phyloP scores from a whole-genome alignment of 768 basidiomycete genomes.

The Kwoniella dendrophila region DNA sequence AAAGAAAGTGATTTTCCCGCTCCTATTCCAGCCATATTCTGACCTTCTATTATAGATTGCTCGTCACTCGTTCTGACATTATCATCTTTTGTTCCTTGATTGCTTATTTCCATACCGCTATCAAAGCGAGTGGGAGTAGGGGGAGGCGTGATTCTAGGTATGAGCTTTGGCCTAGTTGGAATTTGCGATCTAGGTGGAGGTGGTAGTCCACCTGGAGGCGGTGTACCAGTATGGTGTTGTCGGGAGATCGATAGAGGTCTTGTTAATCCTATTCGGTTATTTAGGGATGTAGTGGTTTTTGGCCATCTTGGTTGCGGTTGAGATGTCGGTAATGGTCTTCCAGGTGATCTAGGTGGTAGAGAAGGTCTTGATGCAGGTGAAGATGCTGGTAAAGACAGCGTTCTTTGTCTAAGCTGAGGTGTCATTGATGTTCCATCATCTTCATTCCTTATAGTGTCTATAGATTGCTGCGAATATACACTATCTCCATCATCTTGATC shows the following conservation, averaged over 20 bases:
- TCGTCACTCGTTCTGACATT: background rate
- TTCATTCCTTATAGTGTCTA: conserved; percentile 1
- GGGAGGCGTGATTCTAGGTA: conserved; percentile 7
- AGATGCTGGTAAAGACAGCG: conserved; percentile 6
- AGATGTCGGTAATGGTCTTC: background rate
- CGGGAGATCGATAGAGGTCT: background rate
- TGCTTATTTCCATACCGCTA: background rate
- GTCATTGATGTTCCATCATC: background rate
- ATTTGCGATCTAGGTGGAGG: conserved; percentile 13
- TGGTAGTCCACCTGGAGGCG: conserved; percentile 17
- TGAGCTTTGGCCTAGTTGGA: background rate
- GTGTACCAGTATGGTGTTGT: background rate
- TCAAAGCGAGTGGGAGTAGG: background rate
- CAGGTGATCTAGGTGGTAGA: conserved; percentile 16
- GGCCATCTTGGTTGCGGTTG: background rate
- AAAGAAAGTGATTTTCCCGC: conserved; percentile 6
- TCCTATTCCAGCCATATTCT: conserved; percentile 24
- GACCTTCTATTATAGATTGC: background rate
- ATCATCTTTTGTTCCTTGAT: background rate
- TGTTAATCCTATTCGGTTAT: too few species aligned
- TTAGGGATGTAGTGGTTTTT: conserved; percentile 9
- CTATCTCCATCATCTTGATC: conserved; percentile 18
- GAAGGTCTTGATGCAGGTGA: conserved; percentile 1
- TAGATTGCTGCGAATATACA: conserved; percentile 17
- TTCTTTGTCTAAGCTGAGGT: conserved; percentile 1